These are phyloP conservation scores for Trypanosoma theileri DNA, from an alignment of 208 protist species.

Conservation along the genomic window DNA sequence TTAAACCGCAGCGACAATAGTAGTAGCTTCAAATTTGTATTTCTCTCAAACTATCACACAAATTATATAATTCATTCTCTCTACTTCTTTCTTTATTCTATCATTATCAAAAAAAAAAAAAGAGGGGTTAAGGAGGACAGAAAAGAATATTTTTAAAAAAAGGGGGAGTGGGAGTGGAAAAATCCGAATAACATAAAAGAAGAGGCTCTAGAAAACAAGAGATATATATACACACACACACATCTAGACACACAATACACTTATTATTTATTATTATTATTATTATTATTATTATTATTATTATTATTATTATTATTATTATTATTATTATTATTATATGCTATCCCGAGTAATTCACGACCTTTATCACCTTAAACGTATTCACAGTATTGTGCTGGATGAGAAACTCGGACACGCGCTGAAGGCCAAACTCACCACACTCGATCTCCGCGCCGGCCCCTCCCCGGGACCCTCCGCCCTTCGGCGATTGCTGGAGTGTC, in stretches of 20 bases:
- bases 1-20: too few species aligned
- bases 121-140: too few species aligned
- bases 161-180: not conserved
- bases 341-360: slow-evolving; percentile 62
- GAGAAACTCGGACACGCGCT: slow-evolving; percentile 59
- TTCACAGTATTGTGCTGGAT: slow-evolving; percentile 66
- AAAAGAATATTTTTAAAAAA: not conserved
- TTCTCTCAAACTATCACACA: too few species aligned
- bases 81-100: slow-evolving; percentile 17
- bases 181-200: not conserved
- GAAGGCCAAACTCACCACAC: slow-evolving; percentile 62
- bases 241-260: too few species aligned
- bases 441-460: slow-evolving; percentile 60
- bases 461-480: slow-evolving; percentile 51
- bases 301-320: too few species aligned
- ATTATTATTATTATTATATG: slow-evolving; percentile 31
- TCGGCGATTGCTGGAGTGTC: slow-evolving; percentile 64
- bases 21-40: not conserved
- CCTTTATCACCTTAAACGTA: slow-evolving; percentile 71
- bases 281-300: too few species aligned
- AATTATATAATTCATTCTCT: not conserved
- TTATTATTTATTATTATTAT: too few species aligned
- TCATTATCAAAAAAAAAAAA: not conserved
- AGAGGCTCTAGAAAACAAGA: too few species aligned
- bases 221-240: too few species aligned